Evolutionary conservation across 768 basidiomycete species (phyloP).

Genomic region (Lentinula edodes): DNA sequence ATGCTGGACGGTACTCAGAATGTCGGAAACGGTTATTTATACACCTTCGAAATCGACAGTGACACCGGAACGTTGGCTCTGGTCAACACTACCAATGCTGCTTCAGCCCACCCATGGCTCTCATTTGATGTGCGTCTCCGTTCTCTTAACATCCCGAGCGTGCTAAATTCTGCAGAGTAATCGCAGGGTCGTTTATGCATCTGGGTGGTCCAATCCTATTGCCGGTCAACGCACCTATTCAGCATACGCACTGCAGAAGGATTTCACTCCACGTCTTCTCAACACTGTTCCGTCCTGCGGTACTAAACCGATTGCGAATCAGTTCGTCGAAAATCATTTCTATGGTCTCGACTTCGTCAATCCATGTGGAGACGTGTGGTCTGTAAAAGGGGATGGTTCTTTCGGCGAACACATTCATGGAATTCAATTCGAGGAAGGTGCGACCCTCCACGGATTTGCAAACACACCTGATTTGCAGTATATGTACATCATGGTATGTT

Average conservation of each 20-base stretch:
- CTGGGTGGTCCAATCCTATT: slow-evolving; percentile 15
- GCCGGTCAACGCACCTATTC: slow-evolving; percentile 13
- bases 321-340: slow-evolving; percentile 15
- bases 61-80: slow-evolving; percentile 11
- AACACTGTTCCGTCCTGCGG: slow-evolving; percentile 17
- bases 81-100: slow-evolving; percentile 10
- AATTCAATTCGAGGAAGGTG: slow-evolving; percentile 9
- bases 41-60: slow-evolving; percentile 13
- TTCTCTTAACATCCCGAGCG: not conserved
- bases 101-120: slow-evolving; percentile 18
- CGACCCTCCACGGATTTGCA: slow-evolving; percentile 17
- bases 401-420: slow-evolving; percentile 10
- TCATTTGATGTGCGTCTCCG: slow-evolving; percentile 13
- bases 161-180: slow-evolving; percentile 8
- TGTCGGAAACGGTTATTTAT: slow-evolving; percentile 15
- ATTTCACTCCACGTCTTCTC: slow-evolving; percentile 12
- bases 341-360: slow-evolving; percentile 17
- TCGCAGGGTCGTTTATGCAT: slow-evolving; percentile 13
- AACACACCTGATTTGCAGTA: slow-evolving; percentile 14
- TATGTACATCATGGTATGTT: slow-evolving; percentile 13
- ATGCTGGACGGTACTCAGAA: slow-evolving; percentile 18
- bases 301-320: slow-evolving; percentile 18
- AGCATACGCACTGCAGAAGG: slow-evolving; percentile 13
- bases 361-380: slow-evolving; percentile 16
- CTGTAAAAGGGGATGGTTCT: slow-evolving; percentile 11